phyloP scores from a whole-genome alignment of 2,329 filamentous ascomycete genomes.

The Penicillium sclerotigenum region DNA sequence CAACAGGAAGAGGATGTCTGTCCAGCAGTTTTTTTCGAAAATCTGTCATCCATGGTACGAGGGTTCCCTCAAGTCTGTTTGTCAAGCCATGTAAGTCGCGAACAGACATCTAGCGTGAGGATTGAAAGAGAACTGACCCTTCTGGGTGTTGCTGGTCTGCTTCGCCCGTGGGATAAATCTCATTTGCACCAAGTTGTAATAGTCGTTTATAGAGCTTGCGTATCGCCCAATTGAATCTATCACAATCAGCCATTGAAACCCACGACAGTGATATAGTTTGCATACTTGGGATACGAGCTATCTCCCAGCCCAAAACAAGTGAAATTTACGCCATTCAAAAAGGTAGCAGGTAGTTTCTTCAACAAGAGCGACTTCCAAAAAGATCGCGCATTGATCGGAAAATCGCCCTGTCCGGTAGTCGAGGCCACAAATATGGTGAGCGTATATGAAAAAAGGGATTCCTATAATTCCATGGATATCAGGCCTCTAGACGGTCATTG shows the following conservation, averaged over 20 bases:
- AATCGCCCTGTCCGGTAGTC: conserved; percentile 91
- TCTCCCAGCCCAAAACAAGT: conserved; percentile 90
- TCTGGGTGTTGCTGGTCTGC: conserved; percentile 92
- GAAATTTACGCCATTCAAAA: conserved; percentile 67
- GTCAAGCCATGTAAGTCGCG: neutral
- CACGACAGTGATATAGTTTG: conserved; percentile 10
- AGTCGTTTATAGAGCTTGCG: conserved; percentile 83
- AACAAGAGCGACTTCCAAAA: conserved; percentile 86
- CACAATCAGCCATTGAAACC: neutral
- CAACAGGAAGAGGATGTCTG: conserved; percentile 66
- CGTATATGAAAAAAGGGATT: conserved; percentile 35
- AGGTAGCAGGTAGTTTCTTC: conserved; percentile 70
- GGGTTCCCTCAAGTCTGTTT: conserved; percentile 72
- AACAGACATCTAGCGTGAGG: neutral
- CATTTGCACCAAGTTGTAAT: conserved; percentile 73
- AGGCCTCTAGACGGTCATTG: neutral
- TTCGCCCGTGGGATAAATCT: conserved; percentile 76
- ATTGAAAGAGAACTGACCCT: conserved; percentile 57
- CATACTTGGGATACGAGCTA: conserved; percentile 86
- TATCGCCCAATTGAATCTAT: conserved; percentile 86
- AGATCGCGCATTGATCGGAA: conserved; percentile 74
- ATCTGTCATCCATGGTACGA: conserved; percentile 70
- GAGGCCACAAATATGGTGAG: conserved; percentile 71
- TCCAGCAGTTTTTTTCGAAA: conserved; percentile 66
- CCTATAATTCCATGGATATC: conserved; percentile 21